Conservation (phyloP, 1,284 basidiomycete species). For the Malassezia furfur region DNA sequence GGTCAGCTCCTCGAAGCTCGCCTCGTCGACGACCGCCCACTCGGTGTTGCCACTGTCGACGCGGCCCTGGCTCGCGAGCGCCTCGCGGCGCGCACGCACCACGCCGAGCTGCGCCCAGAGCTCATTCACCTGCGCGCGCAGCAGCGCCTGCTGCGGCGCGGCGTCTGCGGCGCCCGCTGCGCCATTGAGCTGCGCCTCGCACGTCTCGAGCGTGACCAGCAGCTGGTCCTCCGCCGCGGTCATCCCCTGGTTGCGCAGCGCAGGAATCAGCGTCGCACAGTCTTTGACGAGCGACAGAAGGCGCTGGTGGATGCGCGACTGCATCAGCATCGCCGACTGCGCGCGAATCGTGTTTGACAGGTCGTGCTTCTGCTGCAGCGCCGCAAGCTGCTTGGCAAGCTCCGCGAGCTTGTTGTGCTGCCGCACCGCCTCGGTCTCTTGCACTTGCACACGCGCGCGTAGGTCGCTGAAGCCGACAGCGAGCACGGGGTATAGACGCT, state of each 20-base stretch:
- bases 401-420: slow-evolving; percentile 24
- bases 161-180: neutral
- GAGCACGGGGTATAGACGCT: slow-evolving; percentile 39
- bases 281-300: slow-evolving; percentile 27
- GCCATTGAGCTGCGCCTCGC: slow-evolving; percentile 38
- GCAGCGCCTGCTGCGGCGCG: slow-evolving; percentile 10
- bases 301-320: slow-evolving; percentile 38
- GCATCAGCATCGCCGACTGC: slow-evolving; percentile 25
- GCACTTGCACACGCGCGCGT: slow-evolving; percentile 32
- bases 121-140: slow-evolving; percentile 41
- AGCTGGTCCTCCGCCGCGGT: slow-evolving; percentile 32
- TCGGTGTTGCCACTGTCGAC: slow-evolving; percentile 23
- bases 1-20: slow-evolving; percentile 28
- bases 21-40: slow-evolving; percentile 45
- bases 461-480: slow-evolving; percentile 43
- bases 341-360: slow-evolving; percentile 32
- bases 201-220: slow-evolving; percentile 29
- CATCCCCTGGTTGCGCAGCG: slow-evolving; percentile 33
- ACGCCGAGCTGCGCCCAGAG: slow-evolving; percentile 45
- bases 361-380: slow-evolving; percentile 33
- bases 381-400: slow-evolving; percentile 21
- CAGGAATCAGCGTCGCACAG: slow-evolving; percentile 30
- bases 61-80: slow-evolving; percentile 22
- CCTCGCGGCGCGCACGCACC: slow-evolving; percentile 34
- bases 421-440: slow-evolving; percentile 28